A percentile compares a stretch with the other conserved stretches of the same genome.
These are phyloP conservation scores for Trichoderma gamsii DNA, from an alignment of 495 filamentous ascomycete species.

Conservation along the genomic window DNA sequence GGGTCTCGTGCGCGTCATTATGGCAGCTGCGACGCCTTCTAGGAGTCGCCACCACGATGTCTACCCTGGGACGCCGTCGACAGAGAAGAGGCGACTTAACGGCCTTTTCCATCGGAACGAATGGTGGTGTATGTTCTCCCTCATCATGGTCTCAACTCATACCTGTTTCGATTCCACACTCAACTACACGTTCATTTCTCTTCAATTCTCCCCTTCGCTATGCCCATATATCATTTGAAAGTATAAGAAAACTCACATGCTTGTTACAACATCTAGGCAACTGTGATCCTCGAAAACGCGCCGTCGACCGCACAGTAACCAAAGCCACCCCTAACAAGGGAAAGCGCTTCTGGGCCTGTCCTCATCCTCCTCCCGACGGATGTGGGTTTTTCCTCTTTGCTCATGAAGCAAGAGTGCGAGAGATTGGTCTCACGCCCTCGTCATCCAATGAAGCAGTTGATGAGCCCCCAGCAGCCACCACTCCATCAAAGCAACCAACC, in stretches of 20 bases:
- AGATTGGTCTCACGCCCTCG: neutral
- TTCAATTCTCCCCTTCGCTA: neutral
- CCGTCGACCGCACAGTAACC: neutral
- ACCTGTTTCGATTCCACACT: neutral
- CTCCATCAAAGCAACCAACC: neutral
- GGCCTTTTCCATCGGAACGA: neutral
- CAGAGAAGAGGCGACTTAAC: conserved; percentile 5
- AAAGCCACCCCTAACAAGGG: neutral
- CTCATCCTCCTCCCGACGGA: neutral
- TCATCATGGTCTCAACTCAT: neutral
- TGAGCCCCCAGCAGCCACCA: neutral
- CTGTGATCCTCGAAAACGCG: neutral
- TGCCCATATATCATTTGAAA: neutral
- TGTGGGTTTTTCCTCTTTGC: conserved; percentile 9
- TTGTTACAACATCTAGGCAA: conserved; percentile 7
- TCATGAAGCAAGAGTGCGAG: conserved; percentile 6
- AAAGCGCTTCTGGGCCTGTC: neutral
- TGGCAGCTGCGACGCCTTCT: neutral
- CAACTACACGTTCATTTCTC: neutral
- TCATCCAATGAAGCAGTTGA: neutral
- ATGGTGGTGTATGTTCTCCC: conserved; percentile 14
- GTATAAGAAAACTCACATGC: neutral
- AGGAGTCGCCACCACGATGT: neutral
- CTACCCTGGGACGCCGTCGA: neutral
- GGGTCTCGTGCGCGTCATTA: neutral